A percentile compares a stretch with the other conserved stretches of the same genome.
phyloP scores from a whole-genome alignment of 805 yeast genomes.

The Nakazawaea wickerhamii region DNA sequence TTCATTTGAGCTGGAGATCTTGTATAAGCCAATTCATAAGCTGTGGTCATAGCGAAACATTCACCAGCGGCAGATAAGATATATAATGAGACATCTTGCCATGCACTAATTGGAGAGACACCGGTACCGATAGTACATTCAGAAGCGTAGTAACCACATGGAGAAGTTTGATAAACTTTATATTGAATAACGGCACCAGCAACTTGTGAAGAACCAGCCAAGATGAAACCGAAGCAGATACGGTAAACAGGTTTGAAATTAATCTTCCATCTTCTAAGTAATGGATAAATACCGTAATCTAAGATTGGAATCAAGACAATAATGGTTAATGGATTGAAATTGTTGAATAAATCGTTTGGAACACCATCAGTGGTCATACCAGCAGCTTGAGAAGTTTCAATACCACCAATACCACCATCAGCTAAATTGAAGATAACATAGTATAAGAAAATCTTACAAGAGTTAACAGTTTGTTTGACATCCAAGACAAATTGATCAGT shows the following conservation, averaged over 20 bases:
- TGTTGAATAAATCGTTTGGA: slow-evolving; percentile 51
- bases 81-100: slow-evolving; percentile 21
- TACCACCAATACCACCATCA: slow-evolving; percentile 44
- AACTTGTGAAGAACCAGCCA: slow-evolving; percentile 42
- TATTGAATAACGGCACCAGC: slow-evolving; percentile 47
- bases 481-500: slow-evolving; percentile 43
- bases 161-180: slow-evolving; percentile 41
- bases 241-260: slow-evolving; percentile 39
- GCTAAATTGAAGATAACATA: slow-evolving; percentile 33
- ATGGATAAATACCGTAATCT: slow-evolving; percentile 43
- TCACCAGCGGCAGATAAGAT: slow-evolving; percentile 39
- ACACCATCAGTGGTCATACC: slow-evolving; percentile 47
- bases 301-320: slow-evolving; percentile 46
- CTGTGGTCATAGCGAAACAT: slow-evolving; percentile 40
- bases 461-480: slow-evolving; percentile 35
- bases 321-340: slow-evolving; percentile 50
- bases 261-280: slow-evolving; percentile 35
- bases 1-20: slow-evolving; percentile 42
- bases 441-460: slow-evolving; percentile 42
- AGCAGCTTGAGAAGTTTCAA: slow-evolving; percentile 48
- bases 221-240: slow-evolving; percentile 41
- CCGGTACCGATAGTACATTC: slow-evolving; percentile 20
- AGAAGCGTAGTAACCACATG: slow-evolving; percentile 39
- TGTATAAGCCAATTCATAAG: slow-evolving; percentile 42
- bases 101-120: slow-evolving; percentile 23